A percentile compares a stretch with the other conserved stretches of the same genome.
Evolutionary conservation across 2,329 filamentous ascomycete genomes (phyloP).

Genomic region (Alternaria gaisen): DNA sequence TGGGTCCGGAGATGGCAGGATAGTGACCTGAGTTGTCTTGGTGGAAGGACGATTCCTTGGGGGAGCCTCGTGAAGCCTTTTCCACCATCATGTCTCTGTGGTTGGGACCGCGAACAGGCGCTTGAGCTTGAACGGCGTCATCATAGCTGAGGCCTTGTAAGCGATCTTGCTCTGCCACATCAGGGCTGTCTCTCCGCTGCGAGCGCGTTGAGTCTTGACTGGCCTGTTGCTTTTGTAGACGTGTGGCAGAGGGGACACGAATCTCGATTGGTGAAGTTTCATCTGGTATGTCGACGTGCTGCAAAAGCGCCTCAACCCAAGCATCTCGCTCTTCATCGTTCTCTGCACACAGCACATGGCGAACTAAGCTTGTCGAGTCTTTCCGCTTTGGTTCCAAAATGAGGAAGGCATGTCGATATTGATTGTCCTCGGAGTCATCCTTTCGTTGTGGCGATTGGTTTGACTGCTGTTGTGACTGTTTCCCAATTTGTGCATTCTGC

Average conservation of each 20-base stretch:
- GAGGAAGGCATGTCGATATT: constrained; percentile 95
- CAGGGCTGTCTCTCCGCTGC: constrained; percentile 51
- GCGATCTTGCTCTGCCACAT: constrained; percentile 42
- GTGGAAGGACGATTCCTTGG: constrained; percentile 47
- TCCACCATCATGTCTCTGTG: constrained; percentile 36
- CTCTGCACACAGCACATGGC: constrained; percentile 94
- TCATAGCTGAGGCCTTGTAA: constrained; percentile 65
- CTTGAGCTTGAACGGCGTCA: constrained; percentile 65
- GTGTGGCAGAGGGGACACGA: constrained; percentile 50
- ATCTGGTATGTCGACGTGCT: constrained; percentile 82
- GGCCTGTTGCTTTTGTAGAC: constrained; percentile 54
- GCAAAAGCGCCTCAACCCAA: constrained; percentile 90
- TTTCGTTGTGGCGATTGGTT: constrained; percentile 69
- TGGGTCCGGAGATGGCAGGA: constrained; percentile 78
- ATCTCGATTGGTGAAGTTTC: constrained; percentile 51
- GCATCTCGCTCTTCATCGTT: constrained; percentile 90
- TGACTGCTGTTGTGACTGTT: constrained; percentile 74
- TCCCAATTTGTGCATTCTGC: constrained; percentile 89
- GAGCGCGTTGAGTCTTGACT: constrained; percentile 41
- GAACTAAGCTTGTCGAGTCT: constrained; percentile 85
- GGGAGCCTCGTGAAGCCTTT: constrained; percentile 38
- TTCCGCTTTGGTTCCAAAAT: constrained; percentile 96
- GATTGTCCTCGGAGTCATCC: constrained; percentile 84
- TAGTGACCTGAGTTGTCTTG: constrained; percentile 43
- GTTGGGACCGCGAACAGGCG: constrained; percentile 61